Evolutionary conservation across 148 eudicot genomes (phyloP), one percentile per base, ranked within the genome.

Genomic region (Vaccinium darrowii): DNA sequence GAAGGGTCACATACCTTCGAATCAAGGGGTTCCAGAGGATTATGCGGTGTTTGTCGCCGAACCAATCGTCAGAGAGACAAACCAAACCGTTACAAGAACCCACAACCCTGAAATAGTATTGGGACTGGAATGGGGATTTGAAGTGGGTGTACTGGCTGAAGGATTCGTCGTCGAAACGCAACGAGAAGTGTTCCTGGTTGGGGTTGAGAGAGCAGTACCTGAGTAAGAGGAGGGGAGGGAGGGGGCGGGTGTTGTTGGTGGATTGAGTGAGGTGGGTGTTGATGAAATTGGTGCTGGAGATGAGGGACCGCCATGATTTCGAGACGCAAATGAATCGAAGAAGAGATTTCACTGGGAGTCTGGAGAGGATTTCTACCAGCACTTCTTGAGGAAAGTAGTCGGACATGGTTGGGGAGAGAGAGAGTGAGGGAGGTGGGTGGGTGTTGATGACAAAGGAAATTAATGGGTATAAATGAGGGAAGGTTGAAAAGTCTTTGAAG

Each of bases 11-110:
- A 9, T 71, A 78, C 76, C 82, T 89, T 75, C 81, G 84, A 43
- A 86, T 57, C 5, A 81, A 84, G 5, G 91, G 91, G 75, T 88
- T 89, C 91, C 91, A 89, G 19, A 89, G 52, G 21, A 88, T 39
- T 9, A 88, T 54, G 4, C 63, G 82, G 52, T 81, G 52, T 0
- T 76, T 73, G 50, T 79, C 57, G 27, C 25, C 60, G 9, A 78
- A 85, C 3, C 15, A 75, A 84, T 84, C 87, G 75, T 86, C 86
- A 8, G 83, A 76, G 77, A 88, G 63, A 50, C 91, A 90, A 14
- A 90, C 65, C 39, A 90, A 18, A 11, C 90, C 90, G 63, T 88
- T 90, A 77, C 87, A 83, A 47, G 67, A 78, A 62, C 84, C 78
- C 0, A 78, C 77, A 1, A 43, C 78, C 27, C 50, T 78, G 86